phyloP scores from a whole-genome alignment of 2,329 filamentous ascomycete genomes.

The Blumeria graminis region DNA sequence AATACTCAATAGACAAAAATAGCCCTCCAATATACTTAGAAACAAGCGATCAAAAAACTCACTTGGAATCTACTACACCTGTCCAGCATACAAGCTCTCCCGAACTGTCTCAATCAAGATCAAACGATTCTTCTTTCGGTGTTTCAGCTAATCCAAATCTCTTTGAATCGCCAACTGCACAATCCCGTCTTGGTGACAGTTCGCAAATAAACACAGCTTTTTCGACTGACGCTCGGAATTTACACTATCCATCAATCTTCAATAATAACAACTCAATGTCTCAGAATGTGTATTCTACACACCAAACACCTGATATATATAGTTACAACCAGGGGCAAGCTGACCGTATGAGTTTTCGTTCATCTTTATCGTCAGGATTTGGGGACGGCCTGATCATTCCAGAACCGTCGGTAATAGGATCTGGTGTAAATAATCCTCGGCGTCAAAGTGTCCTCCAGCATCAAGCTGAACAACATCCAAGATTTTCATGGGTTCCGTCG shows the following conservation, averaged over 20 bases:
- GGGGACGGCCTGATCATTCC: conserved; percentile 31
- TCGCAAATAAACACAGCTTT: too few relatives aligned
- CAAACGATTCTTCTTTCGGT: too few relatives aligned
- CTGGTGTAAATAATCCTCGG: not conserved
- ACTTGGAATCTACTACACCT: too few relatives aligned
- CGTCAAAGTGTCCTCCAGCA: conserved; percentile 8
- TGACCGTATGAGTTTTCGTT: conserved; percentile 19
- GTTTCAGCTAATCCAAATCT: too few relatives aligned
- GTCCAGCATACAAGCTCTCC: too few relatives aligned
- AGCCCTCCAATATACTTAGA: too few relatives aligned
- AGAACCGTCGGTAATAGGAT: conserved; percentile 13
- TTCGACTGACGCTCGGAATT: too few relatives aligned
- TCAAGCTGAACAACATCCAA: conserved; percentile 5
- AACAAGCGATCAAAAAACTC: too few relatives aligned
- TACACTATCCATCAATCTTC: not conserved
- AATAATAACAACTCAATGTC: conserved; percentile 4
- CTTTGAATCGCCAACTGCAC: too few relatives aligned
- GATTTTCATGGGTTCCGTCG: conserved; percentile 13
- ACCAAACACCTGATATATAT: conserved; percentile 8
- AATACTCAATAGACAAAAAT: too few relatives aligned
- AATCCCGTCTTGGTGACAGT: too few relatives aligned
- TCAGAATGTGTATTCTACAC: conserved; percentile 2
- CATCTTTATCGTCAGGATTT: conserved; percentile 39
- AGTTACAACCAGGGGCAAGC: conserved; percentile 1
- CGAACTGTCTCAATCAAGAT: too few relatives aligned